Base-by-base conservation (phyloP, 148 eudicot genomes). In the Mesembryanthemum crystallinum region DNA sequence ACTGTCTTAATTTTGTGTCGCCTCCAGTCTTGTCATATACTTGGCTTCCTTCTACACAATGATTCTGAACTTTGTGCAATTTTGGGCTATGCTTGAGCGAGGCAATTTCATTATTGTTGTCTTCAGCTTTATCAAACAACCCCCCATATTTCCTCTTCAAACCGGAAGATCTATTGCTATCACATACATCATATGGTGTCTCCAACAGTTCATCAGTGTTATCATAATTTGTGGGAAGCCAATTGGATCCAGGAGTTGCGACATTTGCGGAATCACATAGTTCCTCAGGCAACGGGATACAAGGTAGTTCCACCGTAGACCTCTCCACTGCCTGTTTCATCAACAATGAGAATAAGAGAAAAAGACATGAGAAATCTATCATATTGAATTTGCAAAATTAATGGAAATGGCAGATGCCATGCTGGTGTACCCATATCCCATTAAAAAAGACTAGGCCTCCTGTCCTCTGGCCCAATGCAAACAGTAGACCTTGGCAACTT, bases 81-180 rank as follows among this genome's bases (percentile, higher is more conserved):
- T 90, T 88, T 54, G 86, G 75, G 60, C 83, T 85, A 73, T 39
- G 81, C 55, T 70, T 77, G 61, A 72, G 47, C 33, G 74, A 70
- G 21, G 76, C 21, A 14, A 51, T 74, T 81, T 82, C 91, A 79
- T 70, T 75, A 51, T 79, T 58, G 65, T 69, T 63, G 68, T 78
- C 81, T 55, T 71, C 78, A 20, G 70, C 82, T 78, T 76, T 71
- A 64, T 82, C 82, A 64, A 71, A 72, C 49, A 83, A 42, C 55
- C 81, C 83, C 71, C 77, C 75, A 72, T 79, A 57, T 75, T 78
- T 82, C 74, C 94, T 89, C 83, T 90, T 95, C 65, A 49, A 77
- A 24, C 73, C 78, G 47, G 76, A 80, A 55, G 79, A 55, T 79
- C 60, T 76, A 55, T 80, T 76, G 72, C 63, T 30, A 32, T 66